Percentiles rank a stretch among this genome's conserved stretches.
phyloP scores from a whole-genome alignment of 257 asterid species.

The Solanum ossicruentum region DNA sequence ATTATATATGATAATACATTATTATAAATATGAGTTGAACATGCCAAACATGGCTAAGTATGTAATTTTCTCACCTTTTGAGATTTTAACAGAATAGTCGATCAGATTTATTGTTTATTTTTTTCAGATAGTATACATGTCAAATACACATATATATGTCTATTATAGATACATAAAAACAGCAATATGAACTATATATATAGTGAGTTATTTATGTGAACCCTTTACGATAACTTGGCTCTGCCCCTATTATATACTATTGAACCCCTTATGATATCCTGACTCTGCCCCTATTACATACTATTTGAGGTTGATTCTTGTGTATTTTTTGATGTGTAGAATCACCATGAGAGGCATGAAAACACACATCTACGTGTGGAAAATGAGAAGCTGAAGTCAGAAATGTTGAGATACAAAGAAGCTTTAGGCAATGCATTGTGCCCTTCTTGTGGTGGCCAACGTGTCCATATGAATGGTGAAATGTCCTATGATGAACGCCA shows the following conservation, averaged over 20 bases:
- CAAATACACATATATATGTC: too few species aligned
- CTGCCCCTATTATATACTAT: background rate
- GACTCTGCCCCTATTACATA: background rate
- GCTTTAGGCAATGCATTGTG: background rate
- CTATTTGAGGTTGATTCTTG: background rate
- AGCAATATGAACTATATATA: too few species aligned
- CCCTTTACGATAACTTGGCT: background rate
- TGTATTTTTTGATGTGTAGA: background rate
- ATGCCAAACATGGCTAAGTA: too few species aligned
- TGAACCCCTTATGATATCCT: background rate
- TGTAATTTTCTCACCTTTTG: background rate
- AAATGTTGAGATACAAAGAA: conserved; percentile 2
- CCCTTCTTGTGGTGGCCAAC: background rate
- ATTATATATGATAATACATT: too few species aligned
- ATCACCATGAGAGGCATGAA: conserved; percentile 1
- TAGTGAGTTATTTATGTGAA: background rate
- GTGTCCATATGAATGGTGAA: background rate
- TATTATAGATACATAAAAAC: too few species aligned
- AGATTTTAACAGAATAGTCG: too few species aligned
- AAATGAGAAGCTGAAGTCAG: conserved; percentile 4
- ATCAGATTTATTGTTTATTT: too few species aligned
- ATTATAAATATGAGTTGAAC: background rate
- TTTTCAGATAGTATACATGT: too few species aligned
- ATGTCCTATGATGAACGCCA: background rate
- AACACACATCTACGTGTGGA: conserved; percentile 2